Conservation (phyloP, 306 rosid species). For the Gleditsia sinensis region DNA sequence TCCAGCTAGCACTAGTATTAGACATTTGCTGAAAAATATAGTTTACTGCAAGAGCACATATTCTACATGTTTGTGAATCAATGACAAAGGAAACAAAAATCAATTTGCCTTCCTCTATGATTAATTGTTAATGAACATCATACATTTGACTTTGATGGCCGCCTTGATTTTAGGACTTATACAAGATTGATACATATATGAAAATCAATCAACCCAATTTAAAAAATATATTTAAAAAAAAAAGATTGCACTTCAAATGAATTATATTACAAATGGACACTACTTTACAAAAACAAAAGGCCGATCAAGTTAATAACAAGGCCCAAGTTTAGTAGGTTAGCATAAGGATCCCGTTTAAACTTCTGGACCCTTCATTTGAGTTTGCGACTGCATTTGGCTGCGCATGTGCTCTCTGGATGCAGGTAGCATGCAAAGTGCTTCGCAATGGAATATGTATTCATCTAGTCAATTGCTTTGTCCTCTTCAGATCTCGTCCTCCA, state of each 20-base stretch:
- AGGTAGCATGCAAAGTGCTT: conserved; percentile 37
- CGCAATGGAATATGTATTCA: conserved; percentile 26
- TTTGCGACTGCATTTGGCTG: conserved; percentile 14
- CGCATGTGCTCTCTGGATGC: conserved; percentile 36
- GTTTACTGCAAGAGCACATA: background rate
- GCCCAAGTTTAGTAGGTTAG: conserved; percentile 53
- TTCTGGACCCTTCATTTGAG: conserved; percentile 37
- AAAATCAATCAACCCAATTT: conserved; percentile 22
- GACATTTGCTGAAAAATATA: background rate
- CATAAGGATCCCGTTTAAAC: conserved; percentile 33
- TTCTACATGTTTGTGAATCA: conserved; percentile 6
- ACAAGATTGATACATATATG: conserved; percentile 32
- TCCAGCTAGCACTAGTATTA: background rate
- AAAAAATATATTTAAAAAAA: background rate
- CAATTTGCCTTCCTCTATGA: conserved; percentile 15
- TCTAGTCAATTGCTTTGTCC: conserved; percentile 48
- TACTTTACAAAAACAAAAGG: conserved; percentile 58
- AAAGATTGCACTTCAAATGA: conserved; percentile 29
- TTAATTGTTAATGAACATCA: conserved; percentile 27
- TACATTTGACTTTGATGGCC: conserved; percentile 31
- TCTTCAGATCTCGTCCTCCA: conserved; percentile 49
- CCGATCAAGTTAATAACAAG: conserved; percentile 43
- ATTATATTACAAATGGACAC: conserved; percentile 48
- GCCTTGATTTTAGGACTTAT: conserved; percentile 30
- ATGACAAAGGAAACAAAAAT: background rate